phyloP scores from a whole-genome alignment of 192 early-diverging fungal species.

The Podila epicladia region DNA sequence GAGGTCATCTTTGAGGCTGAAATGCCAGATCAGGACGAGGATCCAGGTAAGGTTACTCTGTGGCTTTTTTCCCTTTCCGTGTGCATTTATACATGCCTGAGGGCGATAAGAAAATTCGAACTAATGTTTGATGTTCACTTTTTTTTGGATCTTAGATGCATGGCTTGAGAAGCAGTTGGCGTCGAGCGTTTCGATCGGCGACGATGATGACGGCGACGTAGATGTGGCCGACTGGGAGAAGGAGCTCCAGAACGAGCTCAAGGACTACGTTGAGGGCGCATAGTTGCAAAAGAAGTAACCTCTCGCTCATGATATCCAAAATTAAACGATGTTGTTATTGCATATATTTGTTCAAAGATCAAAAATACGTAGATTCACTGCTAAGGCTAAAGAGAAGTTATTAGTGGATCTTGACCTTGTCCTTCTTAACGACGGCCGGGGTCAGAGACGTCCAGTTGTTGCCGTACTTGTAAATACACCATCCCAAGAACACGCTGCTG shows the following conservation, averaged over 20 bases:
- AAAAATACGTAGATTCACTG: too few species aligned
- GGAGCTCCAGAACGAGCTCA: constrained; percentile 53
- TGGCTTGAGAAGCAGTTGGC: constrained; percentile 55
- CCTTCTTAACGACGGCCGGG: background rate
- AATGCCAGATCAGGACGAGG: constrained; percentile 49
- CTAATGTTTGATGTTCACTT: constrained; percentile 2
- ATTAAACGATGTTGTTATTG: background rate
- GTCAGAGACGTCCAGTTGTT: constrained; percentile 14
- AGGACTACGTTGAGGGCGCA: constrained; percentile 47
- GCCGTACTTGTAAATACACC: constrained; percentile 49
- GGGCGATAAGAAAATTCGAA: background rate
- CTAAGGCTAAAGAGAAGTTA: too few species aligned
- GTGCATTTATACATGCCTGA: background rate
- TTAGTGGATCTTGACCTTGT: constrained; percentile 33
- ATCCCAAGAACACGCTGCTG: constrained; percentile 44
- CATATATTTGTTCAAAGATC: too few species aligned
- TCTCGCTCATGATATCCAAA: background rate
- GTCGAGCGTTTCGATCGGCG: constrained; percentile 24
- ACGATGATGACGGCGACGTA: constrained; percentile 43
- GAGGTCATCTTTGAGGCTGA: constrained; percentile 52
- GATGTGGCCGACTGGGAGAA: constrained; percentile 58
- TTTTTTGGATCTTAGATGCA: constrained; percentile 41
- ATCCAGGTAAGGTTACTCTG: constrained; percentile 35
- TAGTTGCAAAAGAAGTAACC: background rate
- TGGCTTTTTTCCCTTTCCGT: background rate